Evolutionary conservation across 1,284 basidiomycete species (phyloP), one percentile per base, ranked within the genome.

Genomic region (Ceratorhiza oryzae-sativae): DNA sequence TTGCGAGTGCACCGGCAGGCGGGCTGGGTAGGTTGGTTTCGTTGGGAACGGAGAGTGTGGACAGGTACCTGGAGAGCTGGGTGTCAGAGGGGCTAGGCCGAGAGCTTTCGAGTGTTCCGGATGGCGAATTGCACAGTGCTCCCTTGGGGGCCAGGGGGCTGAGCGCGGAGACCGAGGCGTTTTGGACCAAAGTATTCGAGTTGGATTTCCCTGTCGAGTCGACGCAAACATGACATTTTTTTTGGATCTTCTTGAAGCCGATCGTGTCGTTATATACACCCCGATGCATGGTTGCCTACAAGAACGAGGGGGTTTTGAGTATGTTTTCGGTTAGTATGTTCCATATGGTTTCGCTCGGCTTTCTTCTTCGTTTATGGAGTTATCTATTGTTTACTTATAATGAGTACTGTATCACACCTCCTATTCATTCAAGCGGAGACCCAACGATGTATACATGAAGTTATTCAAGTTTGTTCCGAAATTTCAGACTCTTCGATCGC

Each of bases 111-210:
- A 36, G 48, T 10, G 49, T 67, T 3, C 63, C 63, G 32, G 63
- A 67, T 45, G 49, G 49, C 10, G 63, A 67, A 25, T 34, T 67
- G 10, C 63, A 67, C 27, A 3, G 48, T 25, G 63, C 63, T n/a
- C 63, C 63, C n/a, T 15, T 67, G n/a, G 45, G 63, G 13, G 49
- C 45, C 2, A 32, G 63, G 8, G 63, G 63, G 6, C 5, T 67
- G 36, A 41, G 18, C 18, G 41, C 63, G 5, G 63, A 67, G 20
- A 45, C 49, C 20, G 63, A 67, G 45, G 41, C 48, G 23, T 67
- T 67, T 36, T 67, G 63, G 63, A 67, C 63, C 27, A 49, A 48
- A 36, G 63, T 67, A 10, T 67, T 67, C 36, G 63, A 67, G 63
- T 36, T 67, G 51, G 63, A 67, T 53, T 55, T 67, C 20, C 63